Evolutionary conservation across 805 yeast genomes (phyloP).

Genomic region (Blastobotrys robertii): DNA sequence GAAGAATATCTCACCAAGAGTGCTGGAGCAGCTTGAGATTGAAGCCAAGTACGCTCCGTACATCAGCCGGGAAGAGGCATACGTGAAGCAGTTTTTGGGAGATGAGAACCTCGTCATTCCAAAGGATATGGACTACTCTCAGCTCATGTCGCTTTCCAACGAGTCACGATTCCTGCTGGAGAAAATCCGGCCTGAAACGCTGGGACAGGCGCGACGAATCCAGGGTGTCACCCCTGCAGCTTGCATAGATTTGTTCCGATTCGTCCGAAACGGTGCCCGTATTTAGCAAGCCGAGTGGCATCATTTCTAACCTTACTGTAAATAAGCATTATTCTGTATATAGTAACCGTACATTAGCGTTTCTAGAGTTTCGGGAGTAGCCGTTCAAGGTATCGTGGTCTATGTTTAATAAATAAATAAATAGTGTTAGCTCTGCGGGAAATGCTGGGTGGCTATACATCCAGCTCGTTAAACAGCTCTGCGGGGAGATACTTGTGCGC

Average conservation of each 20-base stretch:
- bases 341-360: not conserved
- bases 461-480: constrained; percentile 18
- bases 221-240: constrained; percentile 96
- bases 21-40: constrained; percentile 53
- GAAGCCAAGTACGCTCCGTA: constrained; percentile 82
- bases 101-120: constrained; percentile 80
- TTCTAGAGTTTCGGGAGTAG: not conserved
- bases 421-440: too few species aligned
- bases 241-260: constrained; percentile 56
- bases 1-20: constrained; percentile 32
- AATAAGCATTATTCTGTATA: not conserved
- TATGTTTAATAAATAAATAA: not conserved
- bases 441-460: not conserved
- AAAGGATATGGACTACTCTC: constrained; percentile 46
- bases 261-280: constrained; percentile 16
- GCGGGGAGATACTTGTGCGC: constrained; percentile 25
- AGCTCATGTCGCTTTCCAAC: constrained; percentile 54
- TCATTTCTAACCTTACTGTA: not conserved
- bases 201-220: constrained; percentile 91
- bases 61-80: constrained; percentile 59
- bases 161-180: constrained; percentile 67
- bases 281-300: too few species aligned
- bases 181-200: constrained; percentile 71
- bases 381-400: too few species aligned
- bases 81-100: constrained; percentile 66